Evolutionary conservation across 2,329 filamentous ascomycete species (phyloP), one percentile per base, ranked within the genome.

Genomic region (Grosmannia huntii): DNA sequence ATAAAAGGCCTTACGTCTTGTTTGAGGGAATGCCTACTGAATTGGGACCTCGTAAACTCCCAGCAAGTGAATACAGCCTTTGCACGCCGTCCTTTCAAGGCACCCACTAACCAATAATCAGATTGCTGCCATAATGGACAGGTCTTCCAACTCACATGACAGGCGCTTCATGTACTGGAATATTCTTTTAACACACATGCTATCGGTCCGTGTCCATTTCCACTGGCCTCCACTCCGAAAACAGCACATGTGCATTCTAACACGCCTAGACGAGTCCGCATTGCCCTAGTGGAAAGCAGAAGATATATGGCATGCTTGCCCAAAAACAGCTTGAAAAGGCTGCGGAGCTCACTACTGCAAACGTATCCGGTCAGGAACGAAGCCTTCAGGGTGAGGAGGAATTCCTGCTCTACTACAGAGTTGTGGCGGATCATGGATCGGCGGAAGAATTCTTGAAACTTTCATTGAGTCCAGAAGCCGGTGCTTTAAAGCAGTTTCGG

Each of bases 11-110:
- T 73, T 68, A 5, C 68, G 72, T 10, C 71, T 70, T 81, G 76
- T 59, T 69, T 83, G 51, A 73, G 79, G 62, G 73, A 76, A 10
- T 83, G 80, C 62, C 64, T 83, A 57, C 68, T 76, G 60, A 72
- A 79, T 56, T 80, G 77, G 72, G 81, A 84, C 62, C 71, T 82
- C 57, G 70, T 73, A 59, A 80, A 78, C 64, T 78, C 79, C 2
- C 80, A 83, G 66, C 77, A 81, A 71, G 79, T 81, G 68, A 23
- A 28, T 19, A 28, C 19, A 7, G 23, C 12, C 19, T 5, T 21
- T 4, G 16, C 23, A 5, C 46, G 9, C 46, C 5, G 14, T 7
- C 27, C 27, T 16, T 27, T 21, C n/a, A 27, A 6, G 23, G 5
- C 14, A 11, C 4, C 9, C n/a, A 14, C n/a, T 57, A n/a, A 55